phyloP scores from a whole-genome alignment of 441 rosid species.

The Eutrema salsugineum region DNA sequence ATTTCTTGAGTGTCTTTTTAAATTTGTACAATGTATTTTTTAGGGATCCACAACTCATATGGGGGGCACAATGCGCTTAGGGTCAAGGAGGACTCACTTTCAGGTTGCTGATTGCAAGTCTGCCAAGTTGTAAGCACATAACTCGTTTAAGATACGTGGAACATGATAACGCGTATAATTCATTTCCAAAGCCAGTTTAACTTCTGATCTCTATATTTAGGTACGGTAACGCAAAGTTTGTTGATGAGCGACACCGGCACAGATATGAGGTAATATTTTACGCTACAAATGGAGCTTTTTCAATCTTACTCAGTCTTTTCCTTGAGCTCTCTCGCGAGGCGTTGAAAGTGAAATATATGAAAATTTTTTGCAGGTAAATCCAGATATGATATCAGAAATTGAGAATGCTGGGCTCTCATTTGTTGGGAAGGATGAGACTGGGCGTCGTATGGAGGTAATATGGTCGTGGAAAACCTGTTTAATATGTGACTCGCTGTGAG shows the following conservation, averaged over 20 bases:
- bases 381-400: conserved; percentile 63
- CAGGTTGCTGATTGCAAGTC: conserved; percentile 65
- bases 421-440: conserved; percentile 88
- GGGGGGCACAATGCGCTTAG: conserved; percentile 97
- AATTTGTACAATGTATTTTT: conserved; percentile 3
- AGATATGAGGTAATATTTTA: conserved; percentile 72
- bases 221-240: conserved; percentile 59
- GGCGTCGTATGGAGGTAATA: conserved; percentile 84
- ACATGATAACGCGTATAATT: neutral
- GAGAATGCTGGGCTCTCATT: conserved; percentile 81
- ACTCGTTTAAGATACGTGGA: neutral
- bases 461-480: neutral
- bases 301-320: neutral
- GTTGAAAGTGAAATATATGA: neutral
- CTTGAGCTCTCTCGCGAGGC: neutral
- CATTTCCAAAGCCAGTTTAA: neutral
- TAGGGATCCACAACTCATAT: conserved; percentile 92
- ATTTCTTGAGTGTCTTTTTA: neutral
- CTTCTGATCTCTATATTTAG: conserved; percentile 31
- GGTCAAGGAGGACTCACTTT: conserved; percentile 85
- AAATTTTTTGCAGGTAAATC: conserved; percentile 61
- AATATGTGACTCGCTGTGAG: neutral
- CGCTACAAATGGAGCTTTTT: neutral
- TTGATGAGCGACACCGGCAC: conserved; percentile 93
- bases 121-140: conserved; percentile 63